Evolutionary conservation across 306 rosid species (phyloP).

Genomic region (Gastrolobium bilobum): DNA sequence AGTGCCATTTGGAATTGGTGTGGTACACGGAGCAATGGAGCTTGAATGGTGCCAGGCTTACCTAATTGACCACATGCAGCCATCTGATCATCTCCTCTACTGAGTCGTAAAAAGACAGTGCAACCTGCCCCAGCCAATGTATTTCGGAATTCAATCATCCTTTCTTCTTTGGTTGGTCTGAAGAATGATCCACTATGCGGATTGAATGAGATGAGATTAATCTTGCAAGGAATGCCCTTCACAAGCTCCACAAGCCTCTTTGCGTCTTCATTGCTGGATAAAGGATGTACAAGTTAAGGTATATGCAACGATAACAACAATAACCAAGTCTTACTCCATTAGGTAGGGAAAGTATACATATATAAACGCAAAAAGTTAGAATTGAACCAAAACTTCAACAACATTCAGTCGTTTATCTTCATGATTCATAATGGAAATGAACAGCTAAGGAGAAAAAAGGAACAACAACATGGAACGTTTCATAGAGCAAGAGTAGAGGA

Average conservation of each 20-base stretch:
- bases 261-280: slow-evolving; percentile 77
- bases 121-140: slow-evolving; percentile 74
- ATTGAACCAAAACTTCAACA: not conserved
- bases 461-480: not conserved
- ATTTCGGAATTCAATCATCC: slow-evolving; percentile 84
- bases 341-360: not conserved
- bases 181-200: slow-evolving; percentile 86
- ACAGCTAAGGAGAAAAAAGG: not conserved
- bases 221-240: slow-evolving; percentile 93
- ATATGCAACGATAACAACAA: not conserved
- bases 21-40: slow-evolving; percentile 86
- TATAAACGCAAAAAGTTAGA: not conserved
- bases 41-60: slow-evolving; percentile 76
- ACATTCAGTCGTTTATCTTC: not conserved
- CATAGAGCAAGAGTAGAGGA: not conserved
- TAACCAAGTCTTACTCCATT: not conserved
- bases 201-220: slow-evolving; percentile 88
- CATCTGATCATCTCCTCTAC: slow-evolving; percentile 97
- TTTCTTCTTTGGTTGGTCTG: slow-evolving; percentile 79
- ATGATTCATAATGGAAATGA: not conserved
- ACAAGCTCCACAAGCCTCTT: slow-evolving; percentile 76
- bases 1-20: slow-evolving; percentile 70
- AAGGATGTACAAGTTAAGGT: not conserved
- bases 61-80: slow-evolving; percentile 99
- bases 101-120: slow-evolving; percentile 70